Conservation (phyloP, 306 rosid genomes). For the Chamaecrista fasciculata region DNA sequence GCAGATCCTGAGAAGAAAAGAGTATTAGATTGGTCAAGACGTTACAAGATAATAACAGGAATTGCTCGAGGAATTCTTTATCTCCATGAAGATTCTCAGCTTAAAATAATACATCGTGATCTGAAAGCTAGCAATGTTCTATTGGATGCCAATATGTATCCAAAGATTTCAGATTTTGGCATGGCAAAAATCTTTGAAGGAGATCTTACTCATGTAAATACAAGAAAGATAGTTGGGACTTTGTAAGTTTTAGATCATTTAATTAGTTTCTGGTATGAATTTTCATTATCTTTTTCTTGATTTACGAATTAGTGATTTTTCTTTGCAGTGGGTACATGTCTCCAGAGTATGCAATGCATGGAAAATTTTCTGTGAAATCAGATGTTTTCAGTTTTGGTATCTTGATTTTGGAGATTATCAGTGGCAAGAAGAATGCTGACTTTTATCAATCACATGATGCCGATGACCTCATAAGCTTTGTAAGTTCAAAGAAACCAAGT, state of each 20-base stretch:
- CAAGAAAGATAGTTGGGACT: conserved; percentile 55
- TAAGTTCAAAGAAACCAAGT: conserved; percentile 29
- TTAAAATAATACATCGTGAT: conserved; percentile 62
- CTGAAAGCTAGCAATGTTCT: conserved; percentile 62
- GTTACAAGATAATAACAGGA: conserved; percentile 50
- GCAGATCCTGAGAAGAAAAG: conserved; percentile 41
- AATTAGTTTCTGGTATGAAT: not conserved
- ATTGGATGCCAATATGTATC: conserved; percentile 45
- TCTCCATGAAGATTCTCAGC: conserved; percentile 61
- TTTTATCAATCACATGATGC: conserved; percentile 22
- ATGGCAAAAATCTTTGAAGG: conserved; percentile 51
- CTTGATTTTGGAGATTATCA: conserved; percentile 43
- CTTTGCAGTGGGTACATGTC: conserved; percentile 45
- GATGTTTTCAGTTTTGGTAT: conserved; percentile 51
- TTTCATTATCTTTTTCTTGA: not conserved
- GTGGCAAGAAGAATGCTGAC: conserved; percentile 43
- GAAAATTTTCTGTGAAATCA: conserved; percentile 40
- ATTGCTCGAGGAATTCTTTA: conserved; percentile 59
- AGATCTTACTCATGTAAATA: conserved; percentile 46
- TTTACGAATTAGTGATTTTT: not conserved
- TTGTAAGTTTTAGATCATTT: conserved; percentile 41
- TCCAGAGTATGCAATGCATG: conserved; percentile 51
- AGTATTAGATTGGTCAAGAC: conserved; percentile 48
- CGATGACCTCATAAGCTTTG: conserved; percentile 42
- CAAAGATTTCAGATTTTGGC: conserved; percentile 73